Evolutionary conservation across 2,329 filamentous ascomycete species (phyloP), one percentile per base, ranked within the genome.

Genomic region (Sclerotinia subarctica): DNA sequence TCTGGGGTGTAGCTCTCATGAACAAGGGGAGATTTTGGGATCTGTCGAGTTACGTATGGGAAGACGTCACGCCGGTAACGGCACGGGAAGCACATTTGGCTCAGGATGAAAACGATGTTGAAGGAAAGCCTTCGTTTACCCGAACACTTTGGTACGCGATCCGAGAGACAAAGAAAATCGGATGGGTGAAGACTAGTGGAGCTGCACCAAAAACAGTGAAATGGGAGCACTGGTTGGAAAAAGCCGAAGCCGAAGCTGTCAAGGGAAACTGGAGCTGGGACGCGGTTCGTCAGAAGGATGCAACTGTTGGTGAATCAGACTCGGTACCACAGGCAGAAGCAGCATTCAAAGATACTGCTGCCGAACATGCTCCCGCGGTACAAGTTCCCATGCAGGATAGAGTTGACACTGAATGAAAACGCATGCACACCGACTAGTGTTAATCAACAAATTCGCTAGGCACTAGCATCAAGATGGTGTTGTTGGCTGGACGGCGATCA

Each of bases 81-180:
- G 78, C 81, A 0, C 49, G 38, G 21, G 54, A 77, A 38, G 81
- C 82, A 1, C 69, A 83, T 66, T 4, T 65, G 3, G 72, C 68
- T 7, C 79, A 76, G 0, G 68, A 78, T 29, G 17, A 58, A 0
- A 80, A 82, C 66, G 74, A 75, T 58, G 73, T 75, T 0, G 82
- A 84, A 69, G 80, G 79, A 13, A 71, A 77, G 17, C 79, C 80
- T 10, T 84, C 81, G 67, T 88, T 83, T 72, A 88, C 86, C 0
- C 77, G 83, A 21, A 86, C 84, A 1, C 76, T 88, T 67, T 88
- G 86, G 86, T 86, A 82, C 70, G 85, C 84, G 2, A 86, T 88
- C 58, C 80, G 82, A 17, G 83, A 85, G 72, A 87, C 85, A 0
- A 76, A 80, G 72, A 78, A 78, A 32, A 83, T 79, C 0, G 81